Percentiles rank a stretch among this genome's conserved stretches.
phyloP scores from a whole-genome alignment of 2,329 filamentous ascomycete genomes.

The Monosporascus sp. region DNA sequence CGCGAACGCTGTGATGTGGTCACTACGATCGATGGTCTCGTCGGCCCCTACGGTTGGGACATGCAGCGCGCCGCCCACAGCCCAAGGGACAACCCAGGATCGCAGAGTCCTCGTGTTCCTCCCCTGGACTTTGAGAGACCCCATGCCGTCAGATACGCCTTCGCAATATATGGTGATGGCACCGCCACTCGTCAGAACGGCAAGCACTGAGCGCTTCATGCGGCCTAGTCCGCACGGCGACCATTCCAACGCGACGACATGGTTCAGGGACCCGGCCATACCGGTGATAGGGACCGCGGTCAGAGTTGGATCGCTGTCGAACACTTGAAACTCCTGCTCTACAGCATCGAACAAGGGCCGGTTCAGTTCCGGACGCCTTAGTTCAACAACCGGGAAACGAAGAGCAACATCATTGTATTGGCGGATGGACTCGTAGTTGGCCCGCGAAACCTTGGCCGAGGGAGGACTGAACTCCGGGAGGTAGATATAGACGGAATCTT shows the following conservation, averaged over 20 bases:
- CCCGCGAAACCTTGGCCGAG: background rate
- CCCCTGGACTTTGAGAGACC: conserved; percentile 22
- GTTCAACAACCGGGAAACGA: conserved; percentile 25
- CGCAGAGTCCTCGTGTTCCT: conserved; percentile 36
- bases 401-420: conserved; percentile 26
- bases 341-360: conserved; percentile 23
- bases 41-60: conserved; percentile 37
- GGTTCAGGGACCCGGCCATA: conserved; percentile 48
- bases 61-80: conserved; percentile 46
- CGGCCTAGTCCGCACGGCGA: conserved; percentile 54
- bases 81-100: conserved; percentile 52
- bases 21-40: conserved; percentile 23
- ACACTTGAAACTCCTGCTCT: conserved; percentile 18
- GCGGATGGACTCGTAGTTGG: conserved; percentile 18
- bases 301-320: conserved; percentile 26
- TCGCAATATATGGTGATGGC: conserved; percentile 49
- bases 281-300: conserved; percentile 45
- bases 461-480: conserved; percentile 39
- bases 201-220: conserved; percentile 48
- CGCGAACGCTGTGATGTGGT: conserved; percentile 44
- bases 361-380: conserved; percentile 22
- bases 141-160: conserved; percentile 21
- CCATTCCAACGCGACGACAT: conserved; percentile 51
- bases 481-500: conserved; percentile 50
- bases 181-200: conserved; percentile 46